Conservation (phyloP, 768 basidiomycete species). For the Tylopilus sp. region DNA sequence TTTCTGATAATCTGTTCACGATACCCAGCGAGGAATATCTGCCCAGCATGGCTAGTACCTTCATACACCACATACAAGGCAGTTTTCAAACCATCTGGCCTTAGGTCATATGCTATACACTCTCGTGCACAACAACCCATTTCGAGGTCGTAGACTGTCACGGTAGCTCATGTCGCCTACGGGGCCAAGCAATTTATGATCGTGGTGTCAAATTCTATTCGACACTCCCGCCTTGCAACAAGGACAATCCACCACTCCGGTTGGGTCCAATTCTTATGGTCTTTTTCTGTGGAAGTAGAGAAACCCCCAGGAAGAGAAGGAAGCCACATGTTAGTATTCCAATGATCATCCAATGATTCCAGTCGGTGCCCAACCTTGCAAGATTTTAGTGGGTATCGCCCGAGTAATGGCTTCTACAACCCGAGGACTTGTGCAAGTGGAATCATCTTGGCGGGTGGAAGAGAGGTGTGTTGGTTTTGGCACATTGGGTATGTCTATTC, state of each 20-base stretch:
- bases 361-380: constrained; percentile 8
- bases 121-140: constrained; percentile 14
- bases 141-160: neutral
- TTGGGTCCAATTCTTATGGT: too few species aligned
- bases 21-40: neutral
- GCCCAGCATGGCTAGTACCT: neutral
- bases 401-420: neutral
- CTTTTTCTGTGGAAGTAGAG: too few species aligned
- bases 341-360: neutral
- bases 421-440: too few species aligned
- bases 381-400: constrained; percentile 18
- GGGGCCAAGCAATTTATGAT: too few species aligned
- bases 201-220: constrained; percentile 3
- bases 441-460: too few species aligned
- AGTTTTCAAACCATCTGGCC: neutral
- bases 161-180: constrained; percentile 11
- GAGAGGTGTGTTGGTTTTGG: too few species aligned
- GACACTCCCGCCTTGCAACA: neutral
- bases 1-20: neutral
- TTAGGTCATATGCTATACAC: neutral
- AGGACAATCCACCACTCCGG: neutral
- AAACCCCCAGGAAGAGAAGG: too few species aligned
- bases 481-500: too few species aligned
- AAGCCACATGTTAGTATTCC: too few species aligned
- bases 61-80: constrained; percentile 2